Percentiles rank a stretch among this genome's conserved stretches.
Evolutionary conservation across 306 rosid genomes (phyloP).

Genomic region (Herpetospermum pedunculosum): DNA sequence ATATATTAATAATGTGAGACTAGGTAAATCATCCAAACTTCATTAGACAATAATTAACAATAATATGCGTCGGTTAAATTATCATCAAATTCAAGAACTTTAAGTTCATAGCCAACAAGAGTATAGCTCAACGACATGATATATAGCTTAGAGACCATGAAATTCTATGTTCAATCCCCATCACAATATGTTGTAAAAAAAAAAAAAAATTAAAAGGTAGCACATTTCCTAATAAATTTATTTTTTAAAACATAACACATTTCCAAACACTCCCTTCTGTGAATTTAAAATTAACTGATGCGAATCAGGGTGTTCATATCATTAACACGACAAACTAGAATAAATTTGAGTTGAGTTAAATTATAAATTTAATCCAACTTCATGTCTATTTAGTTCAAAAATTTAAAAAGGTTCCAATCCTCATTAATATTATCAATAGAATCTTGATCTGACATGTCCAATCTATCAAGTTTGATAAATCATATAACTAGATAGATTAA

Average conservation of each 20-base stretch:
- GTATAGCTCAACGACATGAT: too few relatives aligned
- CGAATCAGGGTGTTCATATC: not conserved
- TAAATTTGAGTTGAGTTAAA: not conserved
- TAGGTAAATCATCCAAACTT: not conserved
- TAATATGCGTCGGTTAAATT: not conserved
- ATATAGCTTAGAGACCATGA: too few relatives aligned
- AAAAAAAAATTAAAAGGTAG: too few relatives aligned
- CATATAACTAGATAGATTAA: too few relatives aligned
- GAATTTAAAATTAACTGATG: not conserved
- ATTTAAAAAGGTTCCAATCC: not conserved
- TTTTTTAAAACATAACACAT: not conserved
- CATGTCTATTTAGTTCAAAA: not conserved
- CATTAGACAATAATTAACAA: conserved; percentile 2
- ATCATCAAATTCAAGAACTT: not conserved
- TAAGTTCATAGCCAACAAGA: too few relatives aligned
- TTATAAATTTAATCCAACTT: not conserved
- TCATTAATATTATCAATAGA: too few relatives aligned
- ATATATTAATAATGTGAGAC: not conserved
- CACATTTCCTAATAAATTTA: not conserved
- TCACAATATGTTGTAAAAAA: too few relatives aligned
- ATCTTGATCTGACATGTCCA: not conserved
- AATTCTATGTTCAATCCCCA: too few relatives aligned
- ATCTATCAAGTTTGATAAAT: not conserved
- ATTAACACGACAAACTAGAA: not conserved
- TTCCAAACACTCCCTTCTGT: not conserved